Evolutionary conservation across 371 early-diverging fungal species (phyloP), one percentile per base, ranked within the genome.

Genomic region (Mucor circinelloides): DNA sequence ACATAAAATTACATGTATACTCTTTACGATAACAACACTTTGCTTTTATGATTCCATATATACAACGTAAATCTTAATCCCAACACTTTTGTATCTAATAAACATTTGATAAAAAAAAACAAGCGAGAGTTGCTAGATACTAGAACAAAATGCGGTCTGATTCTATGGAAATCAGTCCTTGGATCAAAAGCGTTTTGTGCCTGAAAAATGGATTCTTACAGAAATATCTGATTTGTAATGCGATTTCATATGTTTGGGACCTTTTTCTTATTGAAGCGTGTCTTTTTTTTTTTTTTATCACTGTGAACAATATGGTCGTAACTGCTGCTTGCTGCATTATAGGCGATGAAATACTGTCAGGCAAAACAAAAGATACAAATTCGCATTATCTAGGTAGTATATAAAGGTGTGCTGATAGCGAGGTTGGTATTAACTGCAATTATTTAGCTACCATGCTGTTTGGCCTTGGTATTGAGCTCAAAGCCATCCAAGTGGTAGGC

Each of bases 341-440:
- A 63, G 84, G 84, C 48, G 92, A 93, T 76, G 93, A 93, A 67
- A 87, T 92, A 32, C 83, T 93, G 13, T 83, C 79, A 66, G 93
- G 93, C 36, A 91, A 90, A 66, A 89, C 88, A 12, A 81, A 67
- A 34, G 93, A 93, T 69, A 72, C 82, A 31, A 93, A 93, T 68
- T 77, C 88, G 2, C 67, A 83, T 32, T 86, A 72, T 36, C 76
- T 90, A 31, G 89, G 84, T 83, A 73, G 34, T 42, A 42, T 34
- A 34, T 55, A 10, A 55, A 28, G 23, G 17, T 19, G 38, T 19
- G 19, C 8, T 52, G 0, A n/a, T 40, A 7, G 5, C 6, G 15
- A 17, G 13, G 6, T n/a, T 17, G 8, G n/a, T 30, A 42, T 23
- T 15, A 31, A 56, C 21, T n/a, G 0, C 6, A 19, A 21, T 6